Evolutionary conservation across 352 stramenopile species (phyloP), one percentile per base, ranked within the genome.

Genomic region (Blastocystis sp.): DNA sequence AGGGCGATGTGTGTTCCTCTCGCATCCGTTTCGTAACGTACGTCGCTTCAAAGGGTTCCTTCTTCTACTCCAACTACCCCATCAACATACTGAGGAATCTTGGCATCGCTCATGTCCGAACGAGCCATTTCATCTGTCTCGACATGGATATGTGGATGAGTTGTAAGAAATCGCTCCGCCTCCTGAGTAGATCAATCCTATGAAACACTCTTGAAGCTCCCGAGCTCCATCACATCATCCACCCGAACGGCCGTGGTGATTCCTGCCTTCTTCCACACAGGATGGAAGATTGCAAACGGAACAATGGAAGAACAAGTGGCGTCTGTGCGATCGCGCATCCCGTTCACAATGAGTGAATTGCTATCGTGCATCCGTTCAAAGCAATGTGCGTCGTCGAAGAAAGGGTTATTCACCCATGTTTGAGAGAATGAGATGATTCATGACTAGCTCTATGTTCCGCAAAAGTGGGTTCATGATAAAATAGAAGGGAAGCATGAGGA

Each of bases 91-190:
- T 85, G 0, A 34, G 75, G 2, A 85, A 85, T 42, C 8, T 76
- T 4, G 75, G 57, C 1, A 72, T 85, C 48, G n/a, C 14, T 18
- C 11, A 85, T 46, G 38, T 38, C 1, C 57, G 42, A 21, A 85
- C 75, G 0, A 54, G 18, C 0, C 75, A 85, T 32, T 75, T 56
- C 7, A 46, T 59, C 21, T 8, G 76, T 3, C 27, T 76, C 9
- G 75, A 85, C 51, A 84, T 84, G 49, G 73, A 84, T n/a, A 84
- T 84, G 73, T 72, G 49, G 49, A 51, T 57, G 36, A 36, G 42
- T 0, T 27, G 67, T 78, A 34, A 32, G 29, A 4, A 40, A 9
- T n/a, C 16, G 16, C 27, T 57, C 34, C 8, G 40, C n/a, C 11
- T 61, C 8, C 34, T 11, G 27, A 34, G 27, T 61, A 78, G 67